phyloP scores from a whole-genome alignment of 768 basidiomycete species.

The Pleurotus platypus region DNA sequence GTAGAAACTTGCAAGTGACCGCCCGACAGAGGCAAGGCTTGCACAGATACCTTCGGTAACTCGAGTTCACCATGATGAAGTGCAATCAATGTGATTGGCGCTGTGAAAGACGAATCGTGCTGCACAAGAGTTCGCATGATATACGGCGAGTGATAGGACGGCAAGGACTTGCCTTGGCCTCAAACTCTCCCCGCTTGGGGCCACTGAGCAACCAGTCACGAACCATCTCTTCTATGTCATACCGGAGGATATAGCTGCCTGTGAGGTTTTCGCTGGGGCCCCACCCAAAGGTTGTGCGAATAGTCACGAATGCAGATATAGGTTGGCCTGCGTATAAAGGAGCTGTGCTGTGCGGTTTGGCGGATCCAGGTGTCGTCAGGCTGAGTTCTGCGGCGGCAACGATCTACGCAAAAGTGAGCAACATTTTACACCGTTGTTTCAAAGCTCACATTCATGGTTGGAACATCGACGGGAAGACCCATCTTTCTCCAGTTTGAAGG shows the following conservation, averaged over 20 bases:
- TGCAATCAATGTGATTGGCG: conserved; percentile 78
- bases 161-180: conserved; percentile 53
- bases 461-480: conserved; percentile 82
- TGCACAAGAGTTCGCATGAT: conserved; percentile 21
- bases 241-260: conserved; percentile 58
- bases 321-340: conserved; percentile 86
- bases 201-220: conserved; percentile 91
- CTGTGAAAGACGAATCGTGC: conserved; percentile 58
- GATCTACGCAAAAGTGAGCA: conserved; percentile 43
- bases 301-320: conserved; percentile 60
- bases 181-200: conserved; percentile 79
- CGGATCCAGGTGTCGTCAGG: conserved; percentile 42
- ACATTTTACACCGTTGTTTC: conserved; percentile 5
- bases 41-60: conserved; percentile 71
- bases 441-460: conserved; percentile 67
- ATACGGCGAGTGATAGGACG: not conserved
- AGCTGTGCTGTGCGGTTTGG: conserved; percentile 23
- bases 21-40: conserved; percentile 50
- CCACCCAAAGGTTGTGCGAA: conserved; percentile 81
- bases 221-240: conserved; percentile 77
- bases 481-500: conserved; percentile 68
- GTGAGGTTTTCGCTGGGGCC: conserved; percentile 38
- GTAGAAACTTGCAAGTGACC: conserved; percentile 52
- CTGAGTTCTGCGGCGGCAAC: conserved; percentile 56
- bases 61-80: conserved; percentile 78